These are phyloP conservation scores for Emiliania huxleyi DNA, from an alignment of 78 protist genomes.

Conservation along the genomic window DNA sequence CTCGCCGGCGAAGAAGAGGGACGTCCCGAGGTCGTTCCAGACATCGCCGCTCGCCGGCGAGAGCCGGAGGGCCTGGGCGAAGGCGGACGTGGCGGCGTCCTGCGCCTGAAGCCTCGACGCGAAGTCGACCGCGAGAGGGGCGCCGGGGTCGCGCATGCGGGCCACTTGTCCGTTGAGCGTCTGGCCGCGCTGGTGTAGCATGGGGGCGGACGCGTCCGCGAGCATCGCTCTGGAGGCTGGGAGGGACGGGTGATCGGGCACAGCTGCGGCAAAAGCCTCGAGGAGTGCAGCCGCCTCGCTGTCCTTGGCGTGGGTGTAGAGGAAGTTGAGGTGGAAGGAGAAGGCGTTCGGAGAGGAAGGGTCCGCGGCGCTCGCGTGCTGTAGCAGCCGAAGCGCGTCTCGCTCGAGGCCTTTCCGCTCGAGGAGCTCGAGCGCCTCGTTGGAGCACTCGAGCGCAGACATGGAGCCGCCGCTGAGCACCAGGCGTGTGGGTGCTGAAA, in stretches of 20 bases:
- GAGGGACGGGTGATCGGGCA: background rate
- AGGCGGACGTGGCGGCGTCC: slow-evolving; percentile 3
- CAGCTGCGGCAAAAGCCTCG: background rate
- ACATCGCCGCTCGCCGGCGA: background rate
- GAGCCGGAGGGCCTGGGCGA: background rate
- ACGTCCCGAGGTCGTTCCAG: background rate
- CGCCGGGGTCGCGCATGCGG: background rate
- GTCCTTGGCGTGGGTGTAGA: background rate
- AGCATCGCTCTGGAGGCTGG: background rate
- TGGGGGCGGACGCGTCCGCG: background rate
- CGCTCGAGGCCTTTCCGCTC: background rate
- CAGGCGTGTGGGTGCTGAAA: too few relatives aligned
- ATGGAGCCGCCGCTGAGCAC: too few relatives aligned
- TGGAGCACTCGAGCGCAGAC: too few relatives aligned
- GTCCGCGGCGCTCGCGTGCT: background rate
- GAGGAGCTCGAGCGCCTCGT: background rate
- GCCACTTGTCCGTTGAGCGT: background rate
- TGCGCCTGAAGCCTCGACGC: background rate
- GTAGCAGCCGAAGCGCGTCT: background rate
- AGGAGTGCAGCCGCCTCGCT: background rate
- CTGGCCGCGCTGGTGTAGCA: background rate
- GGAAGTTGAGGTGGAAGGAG: background rate
- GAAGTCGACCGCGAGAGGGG: background rate
- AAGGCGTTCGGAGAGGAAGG: background rate
- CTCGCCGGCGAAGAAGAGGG: slow-evolving; percentile 23